Evolutionary conservation across 306 rosid species (phyloP).

Genomic region (Elaeagnus macrophylla): DNA sequence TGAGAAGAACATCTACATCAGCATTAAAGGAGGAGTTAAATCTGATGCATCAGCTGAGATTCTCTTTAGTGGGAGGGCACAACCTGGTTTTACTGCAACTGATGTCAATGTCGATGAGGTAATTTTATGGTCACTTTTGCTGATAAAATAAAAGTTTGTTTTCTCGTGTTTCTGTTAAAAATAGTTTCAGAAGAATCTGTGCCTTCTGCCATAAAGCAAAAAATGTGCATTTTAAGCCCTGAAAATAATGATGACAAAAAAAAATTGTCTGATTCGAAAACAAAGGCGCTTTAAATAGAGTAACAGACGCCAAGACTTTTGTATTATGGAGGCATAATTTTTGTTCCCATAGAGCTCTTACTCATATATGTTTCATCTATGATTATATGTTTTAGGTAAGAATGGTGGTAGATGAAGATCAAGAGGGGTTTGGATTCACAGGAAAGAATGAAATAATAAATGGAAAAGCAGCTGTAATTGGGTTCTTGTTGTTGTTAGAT

Average conservation of each 20-base stretch:
- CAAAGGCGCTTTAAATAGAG: no score
- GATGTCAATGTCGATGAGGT: conserved; percentile 94
- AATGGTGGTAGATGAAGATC: conserved; percentile 75
- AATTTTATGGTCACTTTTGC: conserved; percentile 5
- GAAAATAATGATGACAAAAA: no score
- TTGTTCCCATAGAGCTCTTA: neutral
- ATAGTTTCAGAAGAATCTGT: no score
- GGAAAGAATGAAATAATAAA: conserved; percentile 71
- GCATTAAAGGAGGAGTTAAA: conserved; percentile 32
- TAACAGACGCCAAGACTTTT: neutral
- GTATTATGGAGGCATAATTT: neutral
- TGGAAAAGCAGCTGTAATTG: conserved; percentile 81
- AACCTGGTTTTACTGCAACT: conserved; percentile 71
- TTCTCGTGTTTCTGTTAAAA: no score
- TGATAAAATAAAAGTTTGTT: neutral
- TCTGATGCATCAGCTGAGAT: conserved; percentile 71
- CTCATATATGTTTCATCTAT: neutral
- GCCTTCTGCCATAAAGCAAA: no score
- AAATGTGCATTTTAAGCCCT: no score
- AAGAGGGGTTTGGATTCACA: conserved; percentile 64
- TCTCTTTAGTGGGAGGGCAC: conserved; percentile 82
- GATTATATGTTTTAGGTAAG: conserved; percentile 39
- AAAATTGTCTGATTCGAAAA: no score
- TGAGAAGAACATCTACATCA: conserved; percentile 68
- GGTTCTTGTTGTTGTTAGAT: conserved; percentile 81